Conservation (phyloP, 148 eudicot genomes). For the Silene uniflora region DNA sequence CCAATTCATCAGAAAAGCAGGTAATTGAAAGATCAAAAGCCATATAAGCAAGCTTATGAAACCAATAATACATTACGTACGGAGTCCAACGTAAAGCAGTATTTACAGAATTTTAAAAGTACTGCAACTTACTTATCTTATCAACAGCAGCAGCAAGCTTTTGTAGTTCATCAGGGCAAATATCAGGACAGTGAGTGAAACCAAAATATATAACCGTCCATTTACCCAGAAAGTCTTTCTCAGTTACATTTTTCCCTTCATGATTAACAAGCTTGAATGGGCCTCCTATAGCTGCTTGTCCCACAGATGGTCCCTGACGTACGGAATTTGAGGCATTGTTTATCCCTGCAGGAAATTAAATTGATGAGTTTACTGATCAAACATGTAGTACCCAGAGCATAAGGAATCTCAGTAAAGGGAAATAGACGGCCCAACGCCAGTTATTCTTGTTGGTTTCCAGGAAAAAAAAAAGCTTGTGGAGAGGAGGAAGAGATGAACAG, state of each 20-base stretch:
- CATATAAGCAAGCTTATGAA: not conserved
- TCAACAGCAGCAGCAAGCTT: constrained; percentile 88
- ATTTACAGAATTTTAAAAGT: not conserved
- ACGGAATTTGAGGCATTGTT: constrained; percentile 60
- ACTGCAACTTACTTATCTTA: constrained; percentile 70
- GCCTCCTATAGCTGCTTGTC: constrained; percentile 96
- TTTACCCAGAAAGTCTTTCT: constrained; percentile 70
- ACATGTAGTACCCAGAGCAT: not conserved
- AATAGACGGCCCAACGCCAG: not conserved
- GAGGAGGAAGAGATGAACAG: not conserved
- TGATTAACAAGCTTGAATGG: constrained; percentile 79
- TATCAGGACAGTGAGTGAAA: constrained; percentile 96
- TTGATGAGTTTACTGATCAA: too few species aligned
- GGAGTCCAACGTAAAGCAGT: not conserved
- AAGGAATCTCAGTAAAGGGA: not conserved
- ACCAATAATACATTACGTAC: not conserved
- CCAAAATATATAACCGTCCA: constrained; percentile 93
- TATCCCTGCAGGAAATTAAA: constrained; percentile 49
- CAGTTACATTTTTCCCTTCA: constrained; percentile 73
- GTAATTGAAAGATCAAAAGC: not conserved
- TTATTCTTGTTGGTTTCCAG: not conserved
- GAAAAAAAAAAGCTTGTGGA: not conserved
- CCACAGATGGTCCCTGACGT: constrained; percentile 86
- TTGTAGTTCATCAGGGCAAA: constrained; percentile 93
- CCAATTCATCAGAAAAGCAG: not conserved